Evolutionary conservation across 257 asterid genomes (phyloP).

Genomic region (Solanum pinnatisectum): DNA sequence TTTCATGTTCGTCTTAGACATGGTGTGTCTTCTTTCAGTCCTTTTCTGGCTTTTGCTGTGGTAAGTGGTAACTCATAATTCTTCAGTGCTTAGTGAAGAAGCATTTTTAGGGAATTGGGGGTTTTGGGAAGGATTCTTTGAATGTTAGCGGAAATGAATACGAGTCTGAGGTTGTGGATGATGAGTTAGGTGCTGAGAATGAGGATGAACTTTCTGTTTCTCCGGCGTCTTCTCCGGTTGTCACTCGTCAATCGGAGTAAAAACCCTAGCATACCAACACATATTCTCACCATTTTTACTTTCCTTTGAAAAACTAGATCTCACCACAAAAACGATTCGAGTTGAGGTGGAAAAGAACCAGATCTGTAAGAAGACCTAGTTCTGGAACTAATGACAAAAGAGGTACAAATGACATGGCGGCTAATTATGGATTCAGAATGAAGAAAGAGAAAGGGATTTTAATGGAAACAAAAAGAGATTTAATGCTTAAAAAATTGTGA

Average conservation of each 20-base stretch:
- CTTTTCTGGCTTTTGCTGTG: too few species aligned
- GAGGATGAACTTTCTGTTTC: background rate
- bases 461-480: background rate
- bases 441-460: background rate
- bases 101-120: too few species aligned
- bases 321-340: conserved; percentile 56
- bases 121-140: too few species aligned
- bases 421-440: background rate
- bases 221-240: background rate
- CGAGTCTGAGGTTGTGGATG: too few species aligned
- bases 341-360: conserved; percentile 57
- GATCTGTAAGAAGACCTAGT: conserved; percentile 51
- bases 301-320: background rate
- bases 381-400: conserved; percentile 29
- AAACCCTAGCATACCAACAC: background rate
- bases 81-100: too few species aligned
- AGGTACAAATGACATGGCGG: background rate
- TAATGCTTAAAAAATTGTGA: background rate
- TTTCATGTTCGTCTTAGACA: too few species aligned
- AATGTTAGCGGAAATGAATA: too few species aligned
- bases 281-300: background rate
- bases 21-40: too few species aligned
- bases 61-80: too few species aligned
- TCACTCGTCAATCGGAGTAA: background rate
- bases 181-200: too few species aligned